Evolutionary conservation across 805 yeast genomes (phyloP), one percentile per base, ranked within the genome.

Genomic region (Metschnikowia lunata): DNA sequence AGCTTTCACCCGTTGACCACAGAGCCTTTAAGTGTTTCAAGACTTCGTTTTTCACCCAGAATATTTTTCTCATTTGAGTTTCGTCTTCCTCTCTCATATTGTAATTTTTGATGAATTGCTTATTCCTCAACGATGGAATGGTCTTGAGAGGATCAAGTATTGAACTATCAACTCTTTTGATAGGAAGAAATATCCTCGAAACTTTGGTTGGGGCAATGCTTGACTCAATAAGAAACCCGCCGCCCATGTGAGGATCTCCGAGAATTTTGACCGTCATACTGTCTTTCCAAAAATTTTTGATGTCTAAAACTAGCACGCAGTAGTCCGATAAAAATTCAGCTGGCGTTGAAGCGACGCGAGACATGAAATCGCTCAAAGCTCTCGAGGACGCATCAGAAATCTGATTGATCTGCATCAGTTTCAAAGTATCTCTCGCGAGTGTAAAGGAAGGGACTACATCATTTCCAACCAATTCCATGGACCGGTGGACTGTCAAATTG

Each of bases 201-300:
- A 71, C 62, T 26, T 57, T 61, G 12, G 57, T 56, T 0, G 72
- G 59, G 11, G 56, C 60, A 10, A 71, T 50, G 6, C 39, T 33
- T 33, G 63, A 69, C 6, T 58, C 54, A 4, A 51, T 39, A 8
- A 13, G 26, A 23, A 41, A 46, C 5, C 49, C 45, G 5, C 49
- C 47, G 9, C 57, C 55, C 3, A 43, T 34, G 15, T 57, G 62
- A 5, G 64, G 62, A 13, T 62, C 62, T 47, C 67, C 70, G 1
- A 52, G 50, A 9, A 77, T 46, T 2, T 62, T 49, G 34, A 59
- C 60, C 5, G 42, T 32, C 30, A 72, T 52, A 27, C 75, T 74
- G 39, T 82, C 83, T 7, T 76, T 72, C 93, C 96, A 90, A 2
- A 85, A 74, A 60, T 93, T 91, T 51, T 88, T 75, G 45, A 93